These are phyloP conservation scores for Podosphaera leucotricha DNA, from an alignment of 2,329 filamentous ascomycete genomes.

Conservation along the genomic window DNA sequence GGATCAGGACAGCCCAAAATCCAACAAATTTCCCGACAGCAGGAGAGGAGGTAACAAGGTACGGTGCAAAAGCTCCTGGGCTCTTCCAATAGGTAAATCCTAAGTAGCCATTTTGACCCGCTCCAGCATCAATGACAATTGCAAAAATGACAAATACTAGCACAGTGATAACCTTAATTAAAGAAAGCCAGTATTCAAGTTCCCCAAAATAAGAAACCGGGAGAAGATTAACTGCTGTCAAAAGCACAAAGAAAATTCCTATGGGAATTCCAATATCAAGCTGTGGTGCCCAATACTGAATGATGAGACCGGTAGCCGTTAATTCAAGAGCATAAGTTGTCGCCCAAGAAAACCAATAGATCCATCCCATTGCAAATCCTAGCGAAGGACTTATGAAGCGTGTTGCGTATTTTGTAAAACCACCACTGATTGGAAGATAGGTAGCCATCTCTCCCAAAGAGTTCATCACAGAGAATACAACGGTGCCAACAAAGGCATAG, in stretches of 20 bases:
- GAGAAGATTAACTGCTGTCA: constrained; percentile 45
- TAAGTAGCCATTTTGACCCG: constrained; percentile 42
- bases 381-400: constrained; percentile 52
- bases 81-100: constrained; percentile 49
- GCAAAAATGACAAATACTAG: constrained; percentile 54
- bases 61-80: constrained; percentile 43
- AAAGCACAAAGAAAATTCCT: constrained; percentile 45
- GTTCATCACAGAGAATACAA: constrained; percentile 56
- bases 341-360: constrained; percentile 62
- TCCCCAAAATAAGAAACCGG: constrained; percentile 54
- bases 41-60: constrained; percentile 24
- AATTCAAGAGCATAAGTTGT: constrained; percentile 52
- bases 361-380: constrained; percentile 61
- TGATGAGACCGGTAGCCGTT: constrained; percentile 47
- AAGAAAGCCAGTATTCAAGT: constrained; percentile 56
- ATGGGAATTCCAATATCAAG: constrained; percentile 51
- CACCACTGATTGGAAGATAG: constrained; percentile 52
- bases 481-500: constrained; percentile 43
- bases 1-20: constrained; percentile 45
- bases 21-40: constrained; percentile 34
- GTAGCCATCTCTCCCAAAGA: constrained; percentile 51
- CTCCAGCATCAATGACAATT: constrained; percentile 52
- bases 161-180: constrained; percentile 54
- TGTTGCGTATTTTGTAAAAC: constrained; percentile 53
- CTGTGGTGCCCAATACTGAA: constrained; percentile 45